Evolutionary conservation across 164 flowering plant genomes (phyloP), one percentile per base, ranked within the genome.

Genomic region (Umbilicus rupestris): DNA sequence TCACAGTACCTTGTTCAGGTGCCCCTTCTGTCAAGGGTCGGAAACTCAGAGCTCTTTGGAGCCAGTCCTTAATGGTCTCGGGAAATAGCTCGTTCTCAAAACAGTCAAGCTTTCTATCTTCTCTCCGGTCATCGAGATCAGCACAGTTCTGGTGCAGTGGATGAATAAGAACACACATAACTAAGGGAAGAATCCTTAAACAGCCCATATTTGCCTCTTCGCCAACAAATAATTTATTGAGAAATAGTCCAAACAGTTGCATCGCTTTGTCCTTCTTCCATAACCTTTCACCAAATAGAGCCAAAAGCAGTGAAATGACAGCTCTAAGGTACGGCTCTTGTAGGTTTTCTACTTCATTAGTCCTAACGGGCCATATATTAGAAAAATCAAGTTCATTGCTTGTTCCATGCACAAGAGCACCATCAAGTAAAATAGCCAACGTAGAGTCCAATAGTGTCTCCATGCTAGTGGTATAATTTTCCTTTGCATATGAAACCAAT

Each of bases 321-420:
- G 87, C 96, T 75, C 97, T 84, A 78, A 89, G 74, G 75, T 80
- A 87, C 9, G 96, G 94, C 64, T 85, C 85, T 66, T 82, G 78
- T 74, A 88, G 80, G 59, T 72, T 70, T 64, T 85, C 87, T 17
- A 85, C 39, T 55, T 82, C 88, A 71, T 82, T 79, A 79, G 62
- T 73, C 63, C 80, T 68, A 72, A 74, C 58, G 66, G 72, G 35
- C 84, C 87, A 84, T 52, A 78, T 57, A 71, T 75, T 64, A 52
- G 75, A 66, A 65, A 69, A 75, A 59, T 73, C 63, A 28, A 72
- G 16, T 68, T 76, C 72, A 60, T 41, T 65, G 62, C 42, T 74
- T 71, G 69, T 75, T 68, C 87, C 96, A 55, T 78, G 77, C 66
- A 79, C 65, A 75, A 95, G 85, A 67, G 96, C 87, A 68, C 90